Base-by-base conservation (phyloP, 2,329 filamentous ascomycete genomes). In the Coniochaeta pulveracea region DNA sequence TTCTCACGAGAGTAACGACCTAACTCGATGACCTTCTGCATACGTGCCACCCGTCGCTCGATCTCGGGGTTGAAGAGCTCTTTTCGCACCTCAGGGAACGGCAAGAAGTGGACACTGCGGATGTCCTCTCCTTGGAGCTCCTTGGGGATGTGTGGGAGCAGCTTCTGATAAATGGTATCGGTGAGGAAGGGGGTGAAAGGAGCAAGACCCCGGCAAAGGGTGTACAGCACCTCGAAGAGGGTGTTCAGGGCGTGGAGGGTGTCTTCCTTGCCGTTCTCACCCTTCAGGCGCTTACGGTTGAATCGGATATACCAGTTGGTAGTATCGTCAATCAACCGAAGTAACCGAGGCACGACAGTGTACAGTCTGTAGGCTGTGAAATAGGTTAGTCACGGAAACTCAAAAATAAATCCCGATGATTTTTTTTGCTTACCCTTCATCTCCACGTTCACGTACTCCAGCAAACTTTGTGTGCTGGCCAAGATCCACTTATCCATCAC, bases 301-400 rank as follows among this genome's bases (percentile, higher is more conserved):
- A 94, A 93, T 40, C 86, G 75, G 54, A 95, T 95, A 60, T 95
- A 95, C 88, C 88, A 95, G 59, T 96, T 96, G n/a, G 88, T 95
- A 4, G 84, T 86, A 58, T 93, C 86, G 49, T 95, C 89, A 43
- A 95, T 93, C 48, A 93, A 71, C 37, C 71, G 72, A 12, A 93
- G 69, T 39, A 96, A 62, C 41, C 83, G 72, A 6, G 88, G 88
- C 27, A 94, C 86, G 27, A 96, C 89, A 2, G 88, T 96, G 58
- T 95, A 96, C 22, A 88, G 60, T 25, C 82, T 78, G 53, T 85
- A 85, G 6, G 63, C 78, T 66, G n/a, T 37, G 6, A 26, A 22
- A 8, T n/a, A 5, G 5, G 37, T 48, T 17, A 48, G 41, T 14
- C 38, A n/a, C n/a, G n/a, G n/a, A n/a, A n/a, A n/a, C n/a, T n/a